These are phyloP conservation scores for Elsinoe fawcettii DNA, from an alignment of 2,329 filamentous ascomycete species.

Conservation along the genomic window DNA sequence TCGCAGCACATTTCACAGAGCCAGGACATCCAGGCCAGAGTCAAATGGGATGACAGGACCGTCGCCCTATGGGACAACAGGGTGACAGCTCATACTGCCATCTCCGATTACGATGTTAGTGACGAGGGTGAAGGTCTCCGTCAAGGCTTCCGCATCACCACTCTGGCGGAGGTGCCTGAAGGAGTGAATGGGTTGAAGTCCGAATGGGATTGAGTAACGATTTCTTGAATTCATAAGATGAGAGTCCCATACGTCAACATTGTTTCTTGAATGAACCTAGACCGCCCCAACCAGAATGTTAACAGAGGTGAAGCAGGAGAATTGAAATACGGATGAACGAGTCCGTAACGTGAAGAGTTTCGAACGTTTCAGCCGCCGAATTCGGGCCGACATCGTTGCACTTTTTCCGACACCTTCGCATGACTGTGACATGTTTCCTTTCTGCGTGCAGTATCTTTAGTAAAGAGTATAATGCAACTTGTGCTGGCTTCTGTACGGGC, in stretches of 20 bases:
- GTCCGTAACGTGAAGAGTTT: slow-evolving; percentile 6
- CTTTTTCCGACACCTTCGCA: not conserved
- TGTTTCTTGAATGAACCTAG: not conserved
- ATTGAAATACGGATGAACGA: not conserved
- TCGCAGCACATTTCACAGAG: slow-evolving; percentile 18
- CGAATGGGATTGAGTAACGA: not conserved
- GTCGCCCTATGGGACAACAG: slow-evolving; percentile 22
- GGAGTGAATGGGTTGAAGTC: not conserved
- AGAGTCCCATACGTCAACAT: not conserved
- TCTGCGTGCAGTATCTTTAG: not conserved
- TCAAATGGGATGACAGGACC: slow-evolving; percentile 23
- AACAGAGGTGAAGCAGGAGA: not conserved
- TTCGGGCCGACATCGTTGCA: slow-evolving; percentile 8
- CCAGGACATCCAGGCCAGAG: slow-evolving; percentile 22
- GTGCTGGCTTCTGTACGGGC: not conserved
- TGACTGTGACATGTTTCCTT: not conserved
- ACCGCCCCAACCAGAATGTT: not conserved
- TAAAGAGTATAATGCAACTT: not conserved
- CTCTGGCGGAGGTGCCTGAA: slow-evolving; percentile 20
- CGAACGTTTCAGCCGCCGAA: slow-evolving; percentile 6
- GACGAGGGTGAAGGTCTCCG: slow-evolving; percentile 17
- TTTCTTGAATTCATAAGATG: not conserved
- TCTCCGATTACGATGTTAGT: slow-evolving; percentile 23
- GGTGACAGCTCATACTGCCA: slow-evolving; percentile 21
- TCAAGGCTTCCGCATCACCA: slow-evolving; percentile 25